Base-by-base conservation (phyloP, 2,329 filamentous ascomycete genomes). In the Westerdykella sp. region DNA sequence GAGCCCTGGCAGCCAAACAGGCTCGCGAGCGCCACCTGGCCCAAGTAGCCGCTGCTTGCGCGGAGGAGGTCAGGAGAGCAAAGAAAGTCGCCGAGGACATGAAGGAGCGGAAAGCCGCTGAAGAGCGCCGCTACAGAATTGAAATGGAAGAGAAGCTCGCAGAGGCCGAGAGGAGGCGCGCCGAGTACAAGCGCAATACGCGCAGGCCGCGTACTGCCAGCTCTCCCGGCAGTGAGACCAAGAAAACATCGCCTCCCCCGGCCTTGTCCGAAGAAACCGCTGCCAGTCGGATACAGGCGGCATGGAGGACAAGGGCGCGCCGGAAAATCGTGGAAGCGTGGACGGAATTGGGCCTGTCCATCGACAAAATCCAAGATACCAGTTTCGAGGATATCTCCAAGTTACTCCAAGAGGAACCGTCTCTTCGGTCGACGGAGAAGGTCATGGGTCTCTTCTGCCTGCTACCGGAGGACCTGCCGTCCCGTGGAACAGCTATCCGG, bases 81-180 rank as follows among this genome's bases (percentile, higher is more conserved):
- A 91, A 91, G 72, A 83, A 85, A 40, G 76, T 90, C n/a, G 86
- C 86, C 12, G 85, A 88, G 63, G 82, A 78, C 45, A 88, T 86
- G 72, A 89, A 87, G 67, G 84, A 87, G 69, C 84, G 84, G 63
- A 81, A 87, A 50, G 83, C 88, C 59, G 81, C 83, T 44, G 84
- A 90, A 50, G 77, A 85, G 44, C 76, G 75, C 53, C 81, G 81
- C 57, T 75, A 86, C 62, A 80, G 81, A 49, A 68, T 78, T 40
- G 84, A 89, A 62, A 88, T 90, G 76, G 84, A 90, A 62, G 85
- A 89, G 69, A 81, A 84, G 50, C 77, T 87, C 55, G 84, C 85
- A 25, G 86, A 90, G 59, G 87, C 85, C 0, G 84, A 90, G 65
- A 78, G 73, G 61, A 77, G 87, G 55, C 75, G 86, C 46, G 78